Conservation (phyloP, 2,329 filamentous ascomycete genomes). For the Macroventuria anomochaeta region DNA sequence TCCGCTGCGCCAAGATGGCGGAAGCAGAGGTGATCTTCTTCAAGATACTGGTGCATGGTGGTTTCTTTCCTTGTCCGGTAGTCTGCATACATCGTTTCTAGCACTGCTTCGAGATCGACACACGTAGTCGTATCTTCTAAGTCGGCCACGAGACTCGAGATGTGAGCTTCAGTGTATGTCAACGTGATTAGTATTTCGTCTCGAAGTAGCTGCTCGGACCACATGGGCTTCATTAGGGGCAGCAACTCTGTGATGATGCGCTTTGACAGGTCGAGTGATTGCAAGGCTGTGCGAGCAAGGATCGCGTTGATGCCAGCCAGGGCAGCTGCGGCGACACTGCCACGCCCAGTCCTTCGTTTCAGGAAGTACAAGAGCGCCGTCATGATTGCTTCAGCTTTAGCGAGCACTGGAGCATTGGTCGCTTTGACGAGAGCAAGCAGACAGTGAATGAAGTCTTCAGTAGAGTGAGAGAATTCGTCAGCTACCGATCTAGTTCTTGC, state of each 20-base stretch:
- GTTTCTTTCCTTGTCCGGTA: conserved; percentile 74
- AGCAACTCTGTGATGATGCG: conserved; percentile 67
- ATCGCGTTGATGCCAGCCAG: conserved; percentile 79
- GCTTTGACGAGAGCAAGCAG: conserved; percentile 68
- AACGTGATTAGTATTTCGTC: conserved; percentile 78
- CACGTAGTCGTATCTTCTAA: conserved; percentile 35
- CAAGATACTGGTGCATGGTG: conserved; percentile 57
- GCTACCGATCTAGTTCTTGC: conserved; percentile 26
- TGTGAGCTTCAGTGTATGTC: conserved; percentile 61
- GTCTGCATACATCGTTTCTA: conserved; percentile 76
- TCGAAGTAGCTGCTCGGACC: conserved; percentile 68
- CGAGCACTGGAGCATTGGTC: conserved; percentile 70
- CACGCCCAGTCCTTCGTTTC: conserved; percentile 64
- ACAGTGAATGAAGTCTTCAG: conserved; percentile 62
- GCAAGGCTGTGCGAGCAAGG: conserved; percentile 69
- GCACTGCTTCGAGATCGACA: conserved; percentile 65
- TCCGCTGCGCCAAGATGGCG: conserved; percentile 50
- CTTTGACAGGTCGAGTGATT: conserved; percentile 69
- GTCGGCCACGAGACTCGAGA: conserved; percentile 42
- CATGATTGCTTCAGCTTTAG: conserved; percentile 64
- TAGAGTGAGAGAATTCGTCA: conserved; percentile 33
- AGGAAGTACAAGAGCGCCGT: conserved; percentile 67
- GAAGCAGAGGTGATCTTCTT: conserved; percentile 74
- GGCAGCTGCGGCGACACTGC: conserved; percentile 73
- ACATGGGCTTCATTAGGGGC: conserved; percentile 76